Base-by-base conservation (phyloP, 2,329 filamentous ascomycete species). In the Pseudonectria buxi region DNA sequence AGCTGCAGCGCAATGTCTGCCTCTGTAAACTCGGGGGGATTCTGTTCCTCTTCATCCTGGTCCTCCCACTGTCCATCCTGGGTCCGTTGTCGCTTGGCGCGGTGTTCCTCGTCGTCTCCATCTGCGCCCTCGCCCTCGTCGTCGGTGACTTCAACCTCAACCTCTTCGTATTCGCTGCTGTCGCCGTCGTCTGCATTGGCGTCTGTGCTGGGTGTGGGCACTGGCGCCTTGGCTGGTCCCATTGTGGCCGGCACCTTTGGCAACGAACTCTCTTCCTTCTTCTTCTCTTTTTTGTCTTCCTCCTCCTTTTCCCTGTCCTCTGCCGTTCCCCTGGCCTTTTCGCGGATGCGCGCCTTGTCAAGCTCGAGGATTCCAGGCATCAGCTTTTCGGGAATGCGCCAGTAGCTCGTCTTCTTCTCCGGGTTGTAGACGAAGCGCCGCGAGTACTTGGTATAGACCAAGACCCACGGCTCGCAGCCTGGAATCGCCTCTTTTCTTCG, bases 1-100 rank as follows among this genome's bases (percentile, higher is more conserved):
- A 98, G 70, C 55, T 98, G 92, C 55, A 82, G 89, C 25, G 86
- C 89, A 50, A 98, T 94, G 54, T 98, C 92, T 35, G 89, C 90
- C 58, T 96, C 92, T 37, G 84, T 86, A 52, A 95, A 94, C 51
- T 95, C 90, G 7, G 92, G 64, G 1, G 75, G 71, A 1, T 59
- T 63, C 2, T 65, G 42, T 68, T 72, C 28, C 68, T 47, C 69
- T 46, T 40, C 71, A 29, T 60, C 64, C 33, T 65, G 64, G n/a
- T 81, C 18, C 18, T 22, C 18, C 18, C 18, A 9, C 9, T 22
- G 18, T 22, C 5, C 18, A 22, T 22, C 78, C 49, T 78, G 80
- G 4, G 79, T 75, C 70, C 59, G 71, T 66, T 50, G 74, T 68
- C 45, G 88, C 80, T 65, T 94, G 74, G 29, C 86, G 68, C 55